Base-by-base conservation (phyloP, 208 protist genomes). In the Willaertia magna region DNA sequence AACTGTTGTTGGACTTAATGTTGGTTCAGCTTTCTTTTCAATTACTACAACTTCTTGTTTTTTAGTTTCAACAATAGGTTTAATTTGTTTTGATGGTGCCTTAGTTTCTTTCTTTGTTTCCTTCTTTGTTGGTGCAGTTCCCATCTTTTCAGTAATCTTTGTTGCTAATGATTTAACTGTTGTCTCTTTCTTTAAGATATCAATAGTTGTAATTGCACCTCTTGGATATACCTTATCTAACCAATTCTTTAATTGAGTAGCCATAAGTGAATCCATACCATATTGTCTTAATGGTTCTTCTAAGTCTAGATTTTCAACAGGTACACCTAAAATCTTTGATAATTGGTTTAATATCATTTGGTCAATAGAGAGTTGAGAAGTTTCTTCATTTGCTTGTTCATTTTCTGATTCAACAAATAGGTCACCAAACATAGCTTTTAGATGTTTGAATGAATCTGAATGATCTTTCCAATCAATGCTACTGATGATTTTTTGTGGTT, bases 261-360 rank as follows among this genome's bases (percentile, higher is more conserved):
- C 74, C 52, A 51, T 67, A 34, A 89, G 55, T 42, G 87, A 89
- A 61, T 87, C 85, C 44, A 89, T n/a, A 59, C 87, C 87, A 12
- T 74, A 48, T 74, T 84, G 55, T 52, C 74, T 75, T 1, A 89
- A 74, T 78, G 87, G 48, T 74, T 87, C 30, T 61, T 87, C 85
- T 81, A 78, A 18, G 74, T 84, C 67, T 20, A 76, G 40, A 3
- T 12, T 20, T 47, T 67, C 47, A 1, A 39, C 40, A 22, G 44
- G 30, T 49, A 20, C 22, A 44, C 40, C 52, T 4, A 74, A 49
- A 39, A 59, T 55, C 79, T 84, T 84, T 9, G 51, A 9, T 12
- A 84, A 59, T 44, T 43, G 39, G 43, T n/a, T 74, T 1, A 4
- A 12, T 22, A 84, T 51, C 34, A 59, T 44, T 40, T 59, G n/a